Conservation (phyloP, 306 rosid species). For the Fagus sylvatica region DNA sequence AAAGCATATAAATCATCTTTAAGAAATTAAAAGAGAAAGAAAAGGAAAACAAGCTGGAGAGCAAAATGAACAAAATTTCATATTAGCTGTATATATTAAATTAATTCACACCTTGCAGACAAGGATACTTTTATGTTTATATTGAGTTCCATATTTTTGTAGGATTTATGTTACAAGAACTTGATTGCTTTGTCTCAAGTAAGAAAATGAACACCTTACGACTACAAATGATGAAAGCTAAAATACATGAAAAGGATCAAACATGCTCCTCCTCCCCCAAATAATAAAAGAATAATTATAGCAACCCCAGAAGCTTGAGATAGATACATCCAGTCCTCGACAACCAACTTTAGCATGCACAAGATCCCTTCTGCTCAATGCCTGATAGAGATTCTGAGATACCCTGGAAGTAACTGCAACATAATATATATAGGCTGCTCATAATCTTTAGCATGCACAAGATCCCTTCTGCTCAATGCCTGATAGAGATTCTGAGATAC, state of each 20-base stretch:
- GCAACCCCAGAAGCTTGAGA: constrained; percentile 3
- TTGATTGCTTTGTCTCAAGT: background rate
- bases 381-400: constrained; percentile 77
- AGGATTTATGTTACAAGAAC: background rate
- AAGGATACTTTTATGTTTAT: background rate
- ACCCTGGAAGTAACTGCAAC: constrained; percentile 72
- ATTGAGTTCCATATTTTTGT: background rate
- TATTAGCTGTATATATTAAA: background rate
- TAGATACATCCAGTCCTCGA: constrained; percentile 2
- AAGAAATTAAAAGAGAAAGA: background rate
- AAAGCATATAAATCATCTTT: background rate
- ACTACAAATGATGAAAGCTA: background rate
- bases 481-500: constrained; percentile 74
- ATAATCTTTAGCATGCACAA: constrained; percentile 64
- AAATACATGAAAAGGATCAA: constrained; percentile 8
- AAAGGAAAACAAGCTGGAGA: background rate
- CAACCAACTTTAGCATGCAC: constrained; percentile 59
- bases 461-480: constrained; percentile 67
- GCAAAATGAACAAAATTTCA: background rate
- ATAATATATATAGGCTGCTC: background rate
- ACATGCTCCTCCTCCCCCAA: constrained; percentile 10
- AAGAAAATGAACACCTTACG: background rate
- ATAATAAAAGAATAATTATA: constrained; percentile 1
- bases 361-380: constrained; percentile 62
- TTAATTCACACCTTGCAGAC: background rate